phyloP scores from a whole-genome alignment of 371 early-diverging fungal species.

The Circinella minor region DNA sequence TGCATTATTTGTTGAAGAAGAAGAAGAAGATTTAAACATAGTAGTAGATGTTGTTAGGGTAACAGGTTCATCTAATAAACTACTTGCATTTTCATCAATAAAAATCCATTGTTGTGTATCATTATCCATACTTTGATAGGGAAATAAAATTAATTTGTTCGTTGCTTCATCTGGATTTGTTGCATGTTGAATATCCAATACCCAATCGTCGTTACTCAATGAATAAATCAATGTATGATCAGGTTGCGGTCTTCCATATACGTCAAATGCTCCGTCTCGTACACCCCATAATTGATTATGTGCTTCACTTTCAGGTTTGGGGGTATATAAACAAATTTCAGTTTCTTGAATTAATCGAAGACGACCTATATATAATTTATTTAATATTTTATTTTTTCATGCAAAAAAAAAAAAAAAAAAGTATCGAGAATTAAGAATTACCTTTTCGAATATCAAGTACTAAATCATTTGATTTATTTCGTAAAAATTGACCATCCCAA shows the following conservation, averaged over 20 bases:
- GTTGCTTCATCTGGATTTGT: constrained; percentile 7
- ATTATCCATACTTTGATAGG: constrained; percentile 47
- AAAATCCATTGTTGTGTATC: constrained; percentile 52
- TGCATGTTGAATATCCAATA: constrained; percentile 37
- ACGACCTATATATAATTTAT: constrained; percentile 27
- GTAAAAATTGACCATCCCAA: constrained; percentile 47
- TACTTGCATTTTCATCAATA: constrained; percentile 21
- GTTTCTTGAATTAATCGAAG: constrained; percentile 57
- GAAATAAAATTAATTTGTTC: constrained; percentile 48
- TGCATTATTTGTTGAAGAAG: neutral
- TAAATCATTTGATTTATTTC: constrained; percentile 45
- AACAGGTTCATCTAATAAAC: neutral
- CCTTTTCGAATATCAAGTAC: constrained; percentile 58
- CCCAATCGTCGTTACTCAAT: constrained; percentile 47
- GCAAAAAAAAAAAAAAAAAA: no score
- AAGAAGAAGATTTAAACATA: constrained; percentile 24
- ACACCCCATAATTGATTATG: constrained; percentile 51
- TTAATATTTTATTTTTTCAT: neutral
- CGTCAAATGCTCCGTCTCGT: constrained; percentile 23
- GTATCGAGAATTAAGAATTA: constrained; percentile 13
- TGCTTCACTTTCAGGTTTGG: constrained; percentile 42
- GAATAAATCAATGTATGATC: constrained; percentile 44
- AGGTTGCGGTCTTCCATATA: constrained; percentile 19
- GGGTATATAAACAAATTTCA: constrained; percentile 45
- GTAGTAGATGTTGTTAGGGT: neutral